Percentiles rank a stretch among this genome's conserved stretches.
These are phyloP conservation scores for Umbelopsis sp. DNA, from an alignment of 371 early-diverging fungal genomes.

Conservation along the genomic window DNA sequence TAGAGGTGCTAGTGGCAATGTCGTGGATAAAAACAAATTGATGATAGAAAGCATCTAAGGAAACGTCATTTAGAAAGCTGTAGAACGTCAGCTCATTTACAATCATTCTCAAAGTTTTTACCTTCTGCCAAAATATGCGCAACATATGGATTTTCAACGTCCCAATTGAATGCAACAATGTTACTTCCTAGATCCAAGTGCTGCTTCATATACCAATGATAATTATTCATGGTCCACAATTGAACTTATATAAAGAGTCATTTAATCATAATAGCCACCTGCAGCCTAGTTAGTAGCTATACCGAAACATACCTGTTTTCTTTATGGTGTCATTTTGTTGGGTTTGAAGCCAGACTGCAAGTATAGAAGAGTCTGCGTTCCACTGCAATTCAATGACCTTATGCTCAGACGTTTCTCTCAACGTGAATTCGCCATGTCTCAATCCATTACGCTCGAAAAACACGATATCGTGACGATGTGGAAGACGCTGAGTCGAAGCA, in stretches of 20 bases:
- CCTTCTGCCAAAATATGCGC: conserved; percentile 60
- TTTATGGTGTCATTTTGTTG: conserved; percentile 28
- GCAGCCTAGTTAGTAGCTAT: too few species aligned
- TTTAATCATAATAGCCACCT: too few species aligned
- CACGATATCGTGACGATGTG: conserved; percentile 87
- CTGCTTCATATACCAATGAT: conserved; percentile 96
- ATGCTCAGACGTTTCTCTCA: conserved; percentile 59
- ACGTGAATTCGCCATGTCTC: conserved; percentile 90
- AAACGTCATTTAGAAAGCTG: not conserved
- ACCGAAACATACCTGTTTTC: conserved; percentile 32
- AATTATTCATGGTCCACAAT: conserved; percentile 92
- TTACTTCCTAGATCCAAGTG: conserved; percentile 52
- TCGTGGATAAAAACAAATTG: conserved; percentile 60
- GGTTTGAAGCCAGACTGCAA: conserved; percentile 75
- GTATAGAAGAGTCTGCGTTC: conserved; percentile 87
- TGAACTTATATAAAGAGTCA: conserved; percentile 58
- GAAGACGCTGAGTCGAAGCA: conserved; percentile 77
- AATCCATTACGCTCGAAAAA: conserved; percentile 96
- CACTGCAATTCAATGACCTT: conserved; percentile 71
- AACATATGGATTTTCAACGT: conserved; percentile 66
- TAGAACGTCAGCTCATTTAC: not conserved
- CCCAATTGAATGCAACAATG: conserved; percentile 67
- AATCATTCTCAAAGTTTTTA: not conserved
- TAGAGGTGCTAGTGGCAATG: conserved; percentile 56
- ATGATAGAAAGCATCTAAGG: conserved; percentile 55